phyloP scores from a whole-genome alignment of 129 eudicot species.

The Pseudognaphalium luteoalbum region DNA sequence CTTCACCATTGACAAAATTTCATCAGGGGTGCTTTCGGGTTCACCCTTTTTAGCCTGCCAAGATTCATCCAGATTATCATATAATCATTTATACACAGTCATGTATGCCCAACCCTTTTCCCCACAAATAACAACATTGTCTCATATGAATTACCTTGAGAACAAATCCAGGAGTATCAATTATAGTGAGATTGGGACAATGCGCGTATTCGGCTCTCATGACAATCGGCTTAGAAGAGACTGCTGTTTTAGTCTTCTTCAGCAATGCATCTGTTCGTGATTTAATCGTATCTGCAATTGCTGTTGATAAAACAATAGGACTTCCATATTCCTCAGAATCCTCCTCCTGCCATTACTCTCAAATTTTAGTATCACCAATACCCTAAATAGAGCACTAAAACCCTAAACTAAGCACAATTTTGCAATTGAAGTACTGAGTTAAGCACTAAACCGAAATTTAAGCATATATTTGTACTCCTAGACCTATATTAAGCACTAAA shows the following conservation, averaged over 20 bases:
- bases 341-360: slow-evolving; percentile 58
- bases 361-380: slow-evolving; percentile 21
- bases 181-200: slow-evolving; percentile 94
- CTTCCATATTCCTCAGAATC: slow-evolving; percentile 90
- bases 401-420: background rate
- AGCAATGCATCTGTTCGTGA: slow-evolving; percentile 73
- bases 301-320: slow-evolving; percentile 58
- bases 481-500: background rate
- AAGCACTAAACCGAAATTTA: too few species aligned
- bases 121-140: background rate
- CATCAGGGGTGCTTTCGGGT: slow-evolving; percentile 93
- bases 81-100: background rate
- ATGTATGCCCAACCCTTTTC: background rate
- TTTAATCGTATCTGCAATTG: slow-evolving; percentile 81
- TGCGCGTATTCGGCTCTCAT: slow-evolving; percentile 98
- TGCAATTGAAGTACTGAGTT: background rate
- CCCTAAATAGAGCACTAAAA: background rate
- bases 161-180: slow-evolving; percentile 96
- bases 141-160: slow-evolving; percentile 56
- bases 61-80: slow-evolving; percentile 1
- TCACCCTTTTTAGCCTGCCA: slow-evolving; percentile 93
- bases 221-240: slow-evolving; percentile 87
- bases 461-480: too few species aligned
- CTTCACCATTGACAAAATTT: slow-evolving; percentile 92
- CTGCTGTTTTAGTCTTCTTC: slow-evolving; percentile 71